phyloP scores from a whole-genome alignment of 31 red algal species.

The Porphyra umbilicalis region DNA sequence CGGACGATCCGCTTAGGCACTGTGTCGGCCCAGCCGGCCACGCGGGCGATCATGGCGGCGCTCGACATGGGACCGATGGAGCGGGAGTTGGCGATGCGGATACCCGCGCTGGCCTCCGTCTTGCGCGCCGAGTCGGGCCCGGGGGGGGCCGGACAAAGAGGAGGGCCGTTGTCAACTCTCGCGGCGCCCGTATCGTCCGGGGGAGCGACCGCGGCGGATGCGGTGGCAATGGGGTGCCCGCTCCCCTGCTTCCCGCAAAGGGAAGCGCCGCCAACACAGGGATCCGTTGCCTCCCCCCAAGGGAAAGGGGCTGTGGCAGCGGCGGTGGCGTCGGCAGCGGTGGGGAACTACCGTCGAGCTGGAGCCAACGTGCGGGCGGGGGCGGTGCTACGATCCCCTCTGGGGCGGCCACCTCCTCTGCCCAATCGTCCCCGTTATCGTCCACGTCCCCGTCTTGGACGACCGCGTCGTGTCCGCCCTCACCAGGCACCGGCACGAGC shows the following conservation, averaged over 20 bases:
- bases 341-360: too few relatives aligned
- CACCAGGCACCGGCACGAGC: not conserved
- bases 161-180: not conserved
- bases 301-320: not conserved
- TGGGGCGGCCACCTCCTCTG: too few relatives aligned
- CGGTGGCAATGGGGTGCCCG: not conserved
- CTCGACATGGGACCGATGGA: not conserved
- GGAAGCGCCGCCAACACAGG: too few relatives aligned
- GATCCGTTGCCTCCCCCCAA: too few relatives aligned
- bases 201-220: not conserved
- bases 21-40: not conserved
- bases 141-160: not conserved
- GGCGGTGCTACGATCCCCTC: too few relatives aligned
- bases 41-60: not conserved
- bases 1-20: not conserved
- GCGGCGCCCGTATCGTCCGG: not conserved
- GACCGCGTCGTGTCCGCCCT: not conserved
- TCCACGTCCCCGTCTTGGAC: not conserved
- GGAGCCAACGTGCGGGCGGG: too few relatives aligned
- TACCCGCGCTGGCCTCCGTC: not conserved
- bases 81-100: not conserved
- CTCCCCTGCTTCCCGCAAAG: too few relatives aligned
- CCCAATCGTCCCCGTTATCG: not conserved
- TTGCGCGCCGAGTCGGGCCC: not conserved
- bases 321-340: not conserved